A percentile compares a stretch with the other conserved stretches of the same genome.
phyloP scores from a whole-genome alignment of 1,284 basidiomycete genomes.

The Rhodotorula glutinis region DNA sequence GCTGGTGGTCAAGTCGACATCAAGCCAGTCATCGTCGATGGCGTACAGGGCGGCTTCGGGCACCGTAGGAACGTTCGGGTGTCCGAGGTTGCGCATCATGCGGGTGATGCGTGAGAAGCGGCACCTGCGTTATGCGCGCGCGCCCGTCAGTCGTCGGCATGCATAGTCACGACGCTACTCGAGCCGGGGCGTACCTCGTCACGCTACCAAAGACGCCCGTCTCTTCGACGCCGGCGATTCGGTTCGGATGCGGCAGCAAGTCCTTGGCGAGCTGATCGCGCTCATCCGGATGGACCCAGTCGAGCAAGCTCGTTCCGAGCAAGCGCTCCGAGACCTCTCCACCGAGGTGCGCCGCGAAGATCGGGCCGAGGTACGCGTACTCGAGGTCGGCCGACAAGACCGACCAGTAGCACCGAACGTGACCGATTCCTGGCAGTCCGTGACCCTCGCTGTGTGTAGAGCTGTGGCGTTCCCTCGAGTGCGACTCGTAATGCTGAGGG shows the following conservation, averaged over 20 bases:
- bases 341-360: constrained; percentile 70
- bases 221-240: constrained; percentile 74
- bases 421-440: constrained; percentile 18
- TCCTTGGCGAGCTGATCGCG: constrained; percentile 53
- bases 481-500: not conserved
- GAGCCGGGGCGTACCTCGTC: constrained; percentile 62
- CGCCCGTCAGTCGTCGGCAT: no score
- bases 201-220: constrained; percentile 85
- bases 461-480: not conserved
- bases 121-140: constrained; percentile 49
- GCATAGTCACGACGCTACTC: no score
- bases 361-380: constrained; percentile 86
- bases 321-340: constrained; percentile 62
- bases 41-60: constrained; percentile 25
- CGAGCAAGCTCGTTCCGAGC: constrained; percentile 71
- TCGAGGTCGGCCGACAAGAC: constrained; percentile 52
- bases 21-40: constrained; percentile 62
- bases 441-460: not conserved
- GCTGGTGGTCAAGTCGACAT: constrained; percentile 88
- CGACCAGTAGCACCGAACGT: constrained; percentile 38
- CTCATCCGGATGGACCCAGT: constrained; percentile 88
- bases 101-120: constrained; percentile 53
- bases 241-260: constrained; percentile 49
- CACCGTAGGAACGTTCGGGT: constrained; percentile 46
- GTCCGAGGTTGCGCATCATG: constrained; percentile 53